These are phyloP conservation scores for Ceratobasidium papillatum DNA, from an alignment of 1,284 basidiomycete genomes.

Conservation along the genomic window DNA sequence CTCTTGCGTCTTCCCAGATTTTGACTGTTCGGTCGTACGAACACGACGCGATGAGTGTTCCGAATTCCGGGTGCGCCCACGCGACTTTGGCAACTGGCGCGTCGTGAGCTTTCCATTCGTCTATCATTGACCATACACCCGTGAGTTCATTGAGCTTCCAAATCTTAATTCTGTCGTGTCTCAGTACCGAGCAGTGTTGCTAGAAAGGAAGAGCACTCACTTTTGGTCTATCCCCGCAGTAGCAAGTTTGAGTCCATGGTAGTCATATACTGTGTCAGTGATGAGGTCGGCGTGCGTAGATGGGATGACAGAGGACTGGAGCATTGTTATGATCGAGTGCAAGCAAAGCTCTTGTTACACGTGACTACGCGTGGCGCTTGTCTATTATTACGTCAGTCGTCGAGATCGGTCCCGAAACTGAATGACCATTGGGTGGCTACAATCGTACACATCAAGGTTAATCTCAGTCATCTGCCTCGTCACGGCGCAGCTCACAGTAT, in stretches of 20 bases:
- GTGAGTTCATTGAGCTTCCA: conserved; percentile 77
- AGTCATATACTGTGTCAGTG: conserved; percentile 87
- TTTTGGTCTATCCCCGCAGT: conserved; percentile 82
- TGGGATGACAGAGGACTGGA: conserved; percentile 50
- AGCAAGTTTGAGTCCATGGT: conserved; percentile 83
- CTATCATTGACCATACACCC: conserved; percentile 76
- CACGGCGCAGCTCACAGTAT: neutral
- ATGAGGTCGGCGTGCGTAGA: conserved; percentile 79
- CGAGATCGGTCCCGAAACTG: neutral
- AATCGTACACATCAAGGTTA: neutral
- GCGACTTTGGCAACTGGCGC: conserved; percentile 82
- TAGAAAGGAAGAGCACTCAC: conserved; percentile 52
- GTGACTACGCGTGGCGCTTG: neutral
- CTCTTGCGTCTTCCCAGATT: conserved; percentile 80
- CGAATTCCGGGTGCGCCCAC: conserved; percentile 92
- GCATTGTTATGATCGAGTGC: conserved; percentile 45
- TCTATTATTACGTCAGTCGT: neutral
- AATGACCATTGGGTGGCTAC: conserved; percentile 10
- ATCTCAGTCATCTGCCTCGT: neutral
- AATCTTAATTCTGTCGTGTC: conserved; percentile 73
- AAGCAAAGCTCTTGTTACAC: neutral
- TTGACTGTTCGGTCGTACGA: conserved; percentile 90
- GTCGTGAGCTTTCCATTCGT: conserved; percentile 94
- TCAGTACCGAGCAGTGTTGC: conserved; percentile 40
- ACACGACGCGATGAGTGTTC: conserved; percentile 81